Conservation (phyloP, 1,284 basidiomycete genomes). For the Pseudozyma pruni region DNA sequence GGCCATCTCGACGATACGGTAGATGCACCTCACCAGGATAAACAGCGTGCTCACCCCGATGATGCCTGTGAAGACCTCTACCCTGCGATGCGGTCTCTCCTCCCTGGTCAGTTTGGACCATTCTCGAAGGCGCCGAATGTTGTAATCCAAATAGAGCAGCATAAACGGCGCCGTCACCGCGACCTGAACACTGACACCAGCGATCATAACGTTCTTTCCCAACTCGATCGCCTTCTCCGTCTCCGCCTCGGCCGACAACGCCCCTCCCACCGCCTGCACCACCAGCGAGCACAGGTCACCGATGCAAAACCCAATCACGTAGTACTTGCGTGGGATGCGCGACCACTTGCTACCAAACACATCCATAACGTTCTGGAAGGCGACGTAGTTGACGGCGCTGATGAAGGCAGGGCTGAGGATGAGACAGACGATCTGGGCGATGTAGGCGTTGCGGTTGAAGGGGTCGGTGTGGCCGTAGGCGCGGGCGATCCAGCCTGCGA, state of each 20-base stretch:
- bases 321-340: constrained; percentile 40
- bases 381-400: constrained; percentile 49
- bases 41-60: constrained; percentile 43
- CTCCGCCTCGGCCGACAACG: constrained; percentile 27
- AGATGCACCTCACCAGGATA: constrained; percentile 46
- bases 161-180: constrained; percentile 44
- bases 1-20: constrained; percentile 50
- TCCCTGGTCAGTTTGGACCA: constrained; percentile 20
- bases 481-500: constrained; percentile 39
- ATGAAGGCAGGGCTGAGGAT: constrained; percentile 51
- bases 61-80: constrained; percentile 28
- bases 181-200: constrained; percentile 44
- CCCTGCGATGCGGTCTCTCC: constrained; percentile 16
- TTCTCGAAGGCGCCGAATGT: constrained; percentile 33
- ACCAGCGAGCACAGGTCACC: constrained; percentile 45
- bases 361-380: constrained; percentile 44
- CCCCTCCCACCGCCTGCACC: constrained; percentile 45
- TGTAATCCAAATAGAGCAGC: constrained; percentile 43
- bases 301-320: constrained; percentile 37
- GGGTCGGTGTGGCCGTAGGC: constrained; percentile 28
- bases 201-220: constrained; percentile 42
- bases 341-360: constrained; percentile 44
- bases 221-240: constrained; percentile 9
- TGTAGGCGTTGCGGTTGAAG: constrained; percentile 40
- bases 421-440: constrained; percentile 49